A percentile compares a stretch with the other conserved stretches of the same genome.
These are phyloP conservation scores for Globisporangium uncinulatum DNA, from an alignment of 352 stramenopile genomes.

Conservation along the genomic window DNA sequence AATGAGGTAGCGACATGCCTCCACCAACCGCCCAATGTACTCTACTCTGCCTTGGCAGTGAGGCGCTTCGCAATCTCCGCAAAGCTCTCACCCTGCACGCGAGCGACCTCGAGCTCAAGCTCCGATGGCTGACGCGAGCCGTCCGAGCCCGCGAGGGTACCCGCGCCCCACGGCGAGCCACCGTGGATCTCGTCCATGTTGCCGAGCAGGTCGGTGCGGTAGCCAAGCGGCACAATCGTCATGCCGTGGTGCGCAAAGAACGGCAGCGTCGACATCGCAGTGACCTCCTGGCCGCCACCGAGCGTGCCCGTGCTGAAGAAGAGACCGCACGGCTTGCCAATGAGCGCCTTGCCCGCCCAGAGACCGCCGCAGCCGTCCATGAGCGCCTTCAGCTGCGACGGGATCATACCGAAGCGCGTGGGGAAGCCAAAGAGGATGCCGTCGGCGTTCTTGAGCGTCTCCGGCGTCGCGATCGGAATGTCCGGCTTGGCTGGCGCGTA, in stretches of 20 bases:
- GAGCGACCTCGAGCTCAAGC: conserved; percentile 63
- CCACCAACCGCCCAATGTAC: no score
- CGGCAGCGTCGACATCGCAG: conserved; percentile 62
- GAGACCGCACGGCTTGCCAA: conserved; percentile 73
- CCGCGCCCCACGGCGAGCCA: conserved; percentile 64
- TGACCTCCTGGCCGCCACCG: conserved; percentile 83
- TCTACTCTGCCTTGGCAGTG: background rate
- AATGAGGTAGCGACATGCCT: no score
- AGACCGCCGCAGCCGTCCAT: conserved; percentile 74
- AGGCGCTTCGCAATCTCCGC: conserved; percentile 74
- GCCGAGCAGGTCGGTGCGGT: conserved; percentile 31
- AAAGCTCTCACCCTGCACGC: conserved; percentile 75
- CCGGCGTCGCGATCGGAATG: conserved; percentile 43
- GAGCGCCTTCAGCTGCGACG: conserved; percentile 80
- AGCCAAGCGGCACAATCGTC: conserved; percentile 80
- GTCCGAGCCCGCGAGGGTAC: conserved; percentile 72
- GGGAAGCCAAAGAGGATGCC: conserved; percentile 81
- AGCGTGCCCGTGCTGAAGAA: conserved; percentile 72
- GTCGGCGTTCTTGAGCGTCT: conserved; percentile 63
- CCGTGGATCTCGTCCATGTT: conserved; percentile 63
- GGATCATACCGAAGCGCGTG: conserved; percentile 73
- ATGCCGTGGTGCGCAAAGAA: conserved; percentile 87
- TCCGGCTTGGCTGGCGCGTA: conserved; percentile 51
- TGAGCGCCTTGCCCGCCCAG: conserved; percentile 49
- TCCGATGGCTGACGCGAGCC: conserved; percentile 67